Base-by-base conservation (phyloP, 1,139 yeast genomes). In the Blastobotrys elegans region DNA sequence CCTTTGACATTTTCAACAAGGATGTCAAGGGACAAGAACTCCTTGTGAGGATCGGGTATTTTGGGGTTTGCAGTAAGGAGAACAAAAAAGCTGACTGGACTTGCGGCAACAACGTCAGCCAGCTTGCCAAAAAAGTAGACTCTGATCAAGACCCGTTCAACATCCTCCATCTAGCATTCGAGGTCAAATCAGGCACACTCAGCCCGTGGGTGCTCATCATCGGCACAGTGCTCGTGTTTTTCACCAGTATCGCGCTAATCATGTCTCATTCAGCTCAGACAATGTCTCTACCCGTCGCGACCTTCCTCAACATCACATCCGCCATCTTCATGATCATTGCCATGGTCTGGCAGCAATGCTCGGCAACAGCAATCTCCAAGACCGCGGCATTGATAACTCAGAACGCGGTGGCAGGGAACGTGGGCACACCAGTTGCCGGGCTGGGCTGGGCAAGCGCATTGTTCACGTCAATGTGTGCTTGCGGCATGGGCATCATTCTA, bases 341-440 rank as follows among this genome's bases (percentile, higher is more conserved):
- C 24, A 53, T 61, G 58, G 53, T 57, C 13, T 61, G 63, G 61
- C 65, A 61, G 43, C 64, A 61, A 46, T 53, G 56, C 14, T 40
- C 53, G 11, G 55, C 53, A 21, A 47, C 48, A 34, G 51, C 55
- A 14, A 50, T 56, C 13, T 42, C 49, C 11, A 37, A 46, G 16
- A 49, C 53, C 6, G 41, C 55, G 17, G 43, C 43, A 33, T 47
- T 51, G 27, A 35, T 59, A 14, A 43, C 55, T 1, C 49, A 49
- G 17, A 33, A 47, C 32, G 49, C 54, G 2, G 46, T 54, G 3
- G 30, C 35, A 14, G 52, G 51, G 7, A 42, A 40, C 8, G 11
- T 50, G 14, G 61, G 61, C 1, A 46, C 48, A 8, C 38, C 55
- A 8, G 52, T 48, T 2, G 55, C 59, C 2, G 61, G 60, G 7